Percentiles rank a stretch among this genome's conserved stretches.
phyloP scores from a whole-genome alignment of 1,284 basidiomycete genomes.

The Paramarasmius palmivorus region DNA sequence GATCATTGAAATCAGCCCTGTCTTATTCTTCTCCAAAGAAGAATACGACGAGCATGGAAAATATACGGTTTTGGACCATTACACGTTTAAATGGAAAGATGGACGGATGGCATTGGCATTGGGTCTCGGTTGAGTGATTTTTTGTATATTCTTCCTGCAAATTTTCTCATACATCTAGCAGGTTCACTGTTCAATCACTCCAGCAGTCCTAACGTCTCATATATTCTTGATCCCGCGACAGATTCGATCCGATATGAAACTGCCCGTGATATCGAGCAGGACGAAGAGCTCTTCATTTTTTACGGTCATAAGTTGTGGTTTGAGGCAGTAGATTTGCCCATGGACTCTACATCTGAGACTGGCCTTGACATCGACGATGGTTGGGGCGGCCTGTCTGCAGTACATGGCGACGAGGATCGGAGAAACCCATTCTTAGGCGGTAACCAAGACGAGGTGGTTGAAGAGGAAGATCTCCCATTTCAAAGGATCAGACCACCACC shows the following conservation, averaged over 20 bases:
- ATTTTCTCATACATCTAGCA: conserved; percentile 26
- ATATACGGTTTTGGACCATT: conserved; percentile 79
- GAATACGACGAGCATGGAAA: conserved; percentile 74
- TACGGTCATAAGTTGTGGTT: conserved; percentile 76
- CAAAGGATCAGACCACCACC: conserved; percentile 54
- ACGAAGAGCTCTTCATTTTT: conserved; percentile 81
- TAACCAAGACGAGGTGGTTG: conserved; percentile 45
- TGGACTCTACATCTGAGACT: background rate
- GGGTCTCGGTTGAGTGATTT: conserved; percentile 68
- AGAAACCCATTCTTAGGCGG: conserved; percentile 34
- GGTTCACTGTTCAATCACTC: conserved; percentile 85
- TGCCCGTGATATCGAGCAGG: conserved; percentile 47
- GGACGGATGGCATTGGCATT: conserved; percentile 86
- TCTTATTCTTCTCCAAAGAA: conserved; percentile 72
- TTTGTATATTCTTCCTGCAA: background rate
- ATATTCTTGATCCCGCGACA: conserved; percentile 48
- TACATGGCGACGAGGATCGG: conserved; percentile 26
- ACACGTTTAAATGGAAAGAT: conserved; percentile 83
- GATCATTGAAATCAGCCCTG: conserved; percentile 82
- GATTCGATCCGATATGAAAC: conserved; percentile 73
- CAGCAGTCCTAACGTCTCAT: conserved; percentile 71
- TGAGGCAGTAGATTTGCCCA: conserved; percentile 33
- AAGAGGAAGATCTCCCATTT: conserved; percentile 64
- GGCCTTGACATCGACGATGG: conserved; percentile 33
- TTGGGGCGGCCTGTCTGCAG: conserved; percentile 44